A percentile compares a stretch with the other conserved stretches of the same genome.
phyloP scores from a whole-genome alignment of 2,329 filamentous ascomycete species.

The Monosporascus sp. region DNA sequence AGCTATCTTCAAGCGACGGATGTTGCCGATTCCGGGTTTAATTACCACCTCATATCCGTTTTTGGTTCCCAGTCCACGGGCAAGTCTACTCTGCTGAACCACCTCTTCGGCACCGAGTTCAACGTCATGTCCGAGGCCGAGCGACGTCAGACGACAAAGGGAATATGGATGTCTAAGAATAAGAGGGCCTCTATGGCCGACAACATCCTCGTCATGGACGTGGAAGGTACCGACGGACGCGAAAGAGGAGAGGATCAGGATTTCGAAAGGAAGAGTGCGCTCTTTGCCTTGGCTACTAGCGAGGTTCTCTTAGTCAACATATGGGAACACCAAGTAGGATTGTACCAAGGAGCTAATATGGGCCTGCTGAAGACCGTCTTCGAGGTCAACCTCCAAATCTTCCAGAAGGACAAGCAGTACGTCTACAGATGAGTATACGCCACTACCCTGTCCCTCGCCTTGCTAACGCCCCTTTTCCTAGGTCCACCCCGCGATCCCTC shows the following conservation, averaged over 20 bases:
- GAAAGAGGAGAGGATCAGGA: constrained; percentile 98
- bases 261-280: constrained; percentile 95
- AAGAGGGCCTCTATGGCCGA: constrained; percentile 80
- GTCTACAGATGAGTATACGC: constrained; percentile 24
- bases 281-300: constrained; percentile 94
- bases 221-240: constrained; percentile 93
- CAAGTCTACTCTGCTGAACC: constrained; percentile 94
- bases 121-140: constrained; percentile 96
- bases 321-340: constrained; percentile 96
- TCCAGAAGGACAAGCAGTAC: constrained; percentile 90
- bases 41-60: constrained; percentile 98
- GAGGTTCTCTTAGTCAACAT: constrained; percentile 98
- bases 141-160: constrained; percentile 94
- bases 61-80: constrained; percentile 98
- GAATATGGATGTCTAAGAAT: constrained; percentile 99
- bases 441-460: not conserved
- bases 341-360: constrained; percentile 99
- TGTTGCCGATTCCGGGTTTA: constrained; percentile 87
- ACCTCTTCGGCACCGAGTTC: constrained; percentile 92
- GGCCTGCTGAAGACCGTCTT: constrained; percentile 97
- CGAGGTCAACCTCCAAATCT: constrained; percentile 95
- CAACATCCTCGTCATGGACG: constrained; percentile 98
- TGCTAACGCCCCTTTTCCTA: constrained; percentile 30
- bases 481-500: constrained; percentile 80
- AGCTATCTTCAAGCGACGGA: constrained; percentile 76